Conservation (phyloP, 306 rosid species). For the Ormosia emarginata region DNA sequence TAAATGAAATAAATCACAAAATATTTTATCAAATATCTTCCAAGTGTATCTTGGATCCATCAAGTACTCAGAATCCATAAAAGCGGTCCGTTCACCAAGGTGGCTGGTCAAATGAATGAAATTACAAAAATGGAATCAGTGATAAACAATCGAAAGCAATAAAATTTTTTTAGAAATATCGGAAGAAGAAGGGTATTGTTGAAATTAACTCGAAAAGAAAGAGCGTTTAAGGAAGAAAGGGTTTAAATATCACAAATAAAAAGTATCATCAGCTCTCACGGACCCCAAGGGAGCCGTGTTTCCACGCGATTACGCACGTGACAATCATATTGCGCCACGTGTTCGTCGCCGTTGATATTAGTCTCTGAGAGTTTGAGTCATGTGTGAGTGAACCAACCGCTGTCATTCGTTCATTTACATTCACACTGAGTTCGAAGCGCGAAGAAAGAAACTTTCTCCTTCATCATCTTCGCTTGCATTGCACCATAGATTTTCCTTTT, state of each 20-base stretch:
- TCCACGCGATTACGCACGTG: constrained; percentile 40
- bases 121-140: constrained; percentile 25
- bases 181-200: neutral
- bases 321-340: constrained; percentile 17
- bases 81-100: constrained; percentile 12
- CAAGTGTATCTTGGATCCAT: constrained; percentile 36
- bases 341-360: neutral
- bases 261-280: constrained; percentile 1
- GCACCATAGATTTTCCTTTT: neutral
- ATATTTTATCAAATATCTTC: neutral
- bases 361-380: neutral
- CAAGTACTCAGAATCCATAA: constrained; percentile 24
- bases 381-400: neutral
- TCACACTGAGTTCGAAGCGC: neutral
- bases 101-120: neutral
- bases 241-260: constrained; percentile 9
- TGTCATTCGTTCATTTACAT: neutral
- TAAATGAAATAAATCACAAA: neutral
- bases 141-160: neutral
- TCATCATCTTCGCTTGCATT: neutral
- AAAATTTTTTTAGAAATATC: neutral
- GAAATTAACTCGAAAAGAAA: neutral
- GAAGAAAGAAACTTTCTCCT: neutral
- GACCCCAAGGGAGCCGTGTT: constrained; percentile 23
- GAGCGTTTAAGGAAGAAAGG: neutral